Conservation (phyloP, 768 basidiomycete species). For the Gautieria morchelliformis region DNA sequence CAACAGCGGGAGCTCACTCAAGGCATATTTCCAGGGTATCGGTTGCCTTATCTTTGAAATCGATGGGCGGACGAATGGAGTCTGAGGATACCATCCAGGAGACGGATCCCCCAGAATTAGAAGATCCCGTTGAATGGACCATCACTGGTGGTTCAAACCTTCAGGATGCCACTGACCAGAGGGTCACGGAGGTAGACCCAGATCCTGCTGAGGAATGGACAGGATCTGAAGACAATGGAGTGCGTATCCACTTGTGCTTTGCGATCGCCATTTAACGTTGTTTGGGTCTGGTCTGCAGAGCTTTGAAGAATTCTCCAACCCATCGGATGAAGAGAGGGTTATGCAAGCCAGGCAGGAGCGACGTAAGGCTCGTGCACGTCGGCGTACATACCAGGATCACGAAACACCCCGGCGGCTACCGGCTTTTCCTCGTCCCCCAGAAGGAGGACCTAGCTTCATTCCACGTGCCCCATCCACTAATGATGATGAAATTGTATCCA, state of each 20-base stretch:
- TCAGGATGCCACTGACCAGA: not conserved
- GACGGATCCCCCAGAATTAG: conserved; percentile 1
- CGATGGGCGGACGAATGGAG: conserved; percentile 34
- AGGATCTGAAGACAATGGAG: conserved; percentile 51
- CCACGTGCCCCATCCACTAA: not conserved
- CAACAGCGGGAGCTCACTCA: conserved; percentile 42
- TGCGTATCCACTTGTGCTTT: not conserved
- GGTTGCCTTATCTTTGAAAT: conserved; percentile 55
- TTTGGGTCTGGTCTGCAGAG: conserved; percentile 36
- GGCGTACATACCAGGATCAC: conserved; percentile 27
- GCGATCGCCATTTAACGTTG: conserved; percentile 9
- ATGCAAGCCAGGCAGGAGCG: conserved; percentile 57
- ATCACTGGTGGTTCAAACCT: conserved; percentile 1
- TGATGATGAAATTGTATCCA: conserved; percentile 68
- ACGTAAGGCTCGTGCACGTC: conserved; percentile 41
- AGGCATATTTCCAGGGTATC: conserved; percentile 61
- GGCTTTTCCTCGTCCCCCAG: conserved; percentile 72
- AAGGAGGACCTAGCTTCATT: conserved; percentile 10
- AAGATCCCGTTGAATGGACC: conserved; percentile 3
- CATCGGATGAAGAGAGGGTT: conserved; percentile 81
- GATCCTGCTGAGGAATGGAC: conserved; percentile 69
- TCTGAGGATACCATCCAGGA: conserved; percentile 19
- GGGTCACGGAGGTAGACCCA: not conserved
- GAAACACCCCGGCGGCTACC: conserved; percentile 67
- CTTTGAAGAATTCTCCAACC: conserved; percentile 84